phyloP scores from a whole-genome alignment of 495 filamentous ascomycete species.

The Tuber microsphaerosporum region DNA sequence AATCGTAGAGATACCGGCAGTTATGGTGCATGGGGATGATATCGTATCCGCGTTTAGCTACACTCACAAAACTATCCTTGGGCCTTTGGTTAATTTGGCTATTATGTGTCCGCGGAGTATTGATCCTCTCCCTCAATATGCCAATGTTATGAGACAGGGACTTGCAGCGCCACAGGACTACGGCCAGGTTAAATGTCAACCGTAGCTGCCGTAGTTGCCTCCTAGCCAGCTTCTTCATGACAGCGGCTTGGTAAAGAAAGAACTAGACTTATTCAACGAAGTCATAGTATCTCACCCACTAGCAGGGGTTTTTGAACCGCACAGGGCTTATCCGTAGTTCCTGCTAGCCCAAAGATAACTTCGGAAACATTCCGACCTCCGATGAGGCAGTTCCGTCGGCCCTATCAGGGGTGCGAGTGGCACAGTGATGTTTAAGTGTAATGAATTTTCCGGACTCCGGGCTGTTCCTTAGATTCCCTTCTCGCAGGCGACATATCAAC shows the following conservation, averaged over 20 bases:
- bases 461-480: not conserved
- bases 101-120: not conserved
- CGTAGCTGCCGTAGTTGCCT: not conserved
- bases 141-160: not conserved
- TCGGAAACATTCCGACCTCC: not conserved
- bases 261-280: not conserved
- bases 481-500: not conserved
- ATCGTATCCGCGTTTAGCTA: not conserved
- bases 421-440: not conserved
- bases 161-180: not conserved
- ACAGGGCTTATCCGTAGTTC: not conserved
- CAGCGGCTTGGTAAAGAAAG: not conserved
- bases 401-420: not conserved
- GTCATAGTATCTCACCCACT: not conserved
- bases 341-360: not conserved
- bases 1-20: not conserved
- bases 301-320: not conserved
- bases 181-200: not conserved
- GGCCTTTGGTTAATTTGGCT: not conserved
- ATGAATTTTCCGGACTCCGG: not conserved
- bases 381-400: not conserved
- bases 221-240: not conserved
- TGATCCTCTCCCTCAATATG: not conserved
- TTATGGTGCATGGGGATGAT: not conserved
- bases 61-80: not conserved